Evolutionary conservation across 257 asterid genomes (phyloP).

Genomic region (Solanum lycopersicoides): DNA sequence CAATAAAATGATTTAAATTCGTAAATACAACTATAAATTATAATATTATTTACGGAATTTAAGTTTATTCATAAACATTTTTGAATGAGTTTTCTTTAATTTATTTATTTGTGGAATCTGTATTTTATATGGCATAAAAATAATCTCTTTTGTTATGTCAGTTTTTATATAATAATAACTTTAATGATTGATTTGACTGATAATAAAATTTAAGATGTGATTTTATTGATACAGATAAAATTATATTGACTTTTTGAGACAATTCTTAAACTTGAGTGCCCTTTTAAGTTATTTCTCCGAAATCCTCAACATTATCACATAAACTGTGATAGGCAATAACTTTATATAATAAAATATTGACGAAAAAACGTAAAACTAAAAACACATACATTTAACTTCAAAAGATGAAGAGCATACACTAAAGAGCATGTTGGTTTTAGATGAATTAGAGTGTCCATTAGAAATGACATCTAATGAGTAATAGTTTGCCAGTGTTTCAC

Average conservation of each 20-base stretch:
- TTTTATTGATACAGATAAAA: too few relatives aligned
- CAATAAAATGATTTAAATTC: too few relatives aligned
- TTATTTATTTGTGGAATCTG: background rate
- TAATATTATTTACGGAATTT: too few relatives aligned
- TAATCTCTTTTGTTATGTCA: background rate
- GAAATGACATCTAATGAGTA: background rate
- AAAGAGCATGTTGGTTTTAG: background rate
- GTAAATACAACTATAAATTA: too few relatives aligned
- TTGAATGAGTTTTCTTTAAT: background rate
- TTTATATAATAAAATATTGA: too few relatives aligned
- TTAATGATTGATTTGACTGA: background rate
- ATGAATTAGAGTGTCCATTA: background rate
- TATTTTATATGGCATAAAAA: too few relatives aligned
- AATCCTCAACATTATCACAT: too few relatives aligned
- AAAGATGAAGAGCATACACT: background rate
- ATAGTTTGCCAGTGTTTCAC: background rate
- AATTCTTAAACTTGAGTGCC: background rate
- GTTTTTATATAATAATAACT: too few relatives aligned
- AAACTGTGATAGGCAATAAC: too few relatives aligned
- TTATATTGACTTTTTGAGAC: background rate
- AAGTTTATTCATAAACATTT: background rate
- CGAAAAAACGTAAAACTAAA: too few relatives aligned
- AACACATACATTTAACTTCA: too few relatives aligned
- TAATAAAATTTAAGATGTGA: too few relatives aligned
- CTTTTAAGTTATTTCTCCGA: background rate